Conservation (phyloP, 2,329 filamentous ascomycete species). For the Alternaria sp. region DNA sequence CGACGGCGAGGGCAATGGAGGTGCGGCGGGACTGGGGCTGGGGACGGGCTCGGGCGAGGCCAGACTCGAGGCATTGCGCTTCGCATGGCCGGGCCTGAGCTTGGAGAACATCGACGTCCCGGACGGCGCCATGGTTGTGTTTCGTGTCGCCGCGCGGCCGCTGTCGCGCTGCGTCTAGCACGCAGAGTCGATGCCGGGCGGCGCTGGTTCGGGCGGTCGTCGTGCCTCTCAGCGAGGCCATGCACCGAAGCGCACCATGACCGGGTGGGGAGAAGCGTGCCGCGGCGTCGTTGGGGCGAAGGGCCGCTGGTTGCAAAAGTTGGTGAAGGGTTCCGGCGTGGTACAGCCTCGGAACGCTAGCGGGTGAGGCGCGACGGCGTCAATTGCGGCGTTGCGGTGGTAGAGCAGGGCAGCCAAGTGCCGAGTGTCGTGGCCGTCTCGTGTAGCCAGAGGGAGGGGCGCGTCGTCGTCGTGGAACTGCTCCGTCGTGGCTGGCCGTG, state of each 20-base stretch:
- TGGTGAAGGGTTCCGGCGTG: slow-evolving; percentile 29
- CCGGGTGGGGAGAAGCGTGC: slow-evolving; percentile 9
- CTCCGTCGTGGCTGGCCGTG: slow-evolving; percentile 1
- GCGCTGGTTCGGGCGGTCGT: slow-evolving; percentile 4
- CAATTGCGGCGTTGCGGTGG: background rate
- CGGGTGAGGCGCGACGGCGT: slow-evolving; percentile 1
- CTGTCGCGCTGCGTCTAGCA: slow-evolving; percentile 22
- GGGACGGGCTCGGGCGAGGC: slow-evolving; percentile 41
- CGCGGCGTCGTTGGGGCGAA: slow-evolving; percentile 8
- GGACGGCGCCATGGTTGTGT: slow-evolving; percentile 45
- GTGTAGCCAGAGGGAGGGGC: background rate
- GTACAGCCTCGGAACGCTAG: slow-evolving; percentile 24
- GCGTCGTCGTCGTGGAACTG: background rate
- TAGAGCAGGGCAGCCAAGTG: background rate
- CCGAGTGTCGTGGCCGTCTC: slow-evolving; percentile 1
- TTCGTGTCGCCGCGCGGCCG: slow-evolving; percentile 20
- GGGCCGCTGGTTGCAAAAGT: slow-evolving; percentile 10
- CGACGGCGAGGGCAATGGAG: slow-evolving; percentile 37
- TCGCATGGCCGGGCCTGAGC: slow-evolving; percentile 47
- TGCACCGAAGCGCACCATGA: slow-evolving; percentile 36
- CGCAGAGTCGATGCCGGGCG: slow-evolving; percentile 6
- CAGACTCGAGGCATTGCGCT: slow-evolving; percentile 46
- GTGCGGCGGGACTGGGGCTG: slow-evolving; percentile 33
- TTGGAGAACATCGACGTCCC: slow-evolving; percentile 51
- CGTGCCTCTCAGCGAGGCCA: slow-evolving; percentile 47